Conservation (phyloP, 2,329 filamentous ascomycete species). For the Bipolaris gigantea region DNA sequence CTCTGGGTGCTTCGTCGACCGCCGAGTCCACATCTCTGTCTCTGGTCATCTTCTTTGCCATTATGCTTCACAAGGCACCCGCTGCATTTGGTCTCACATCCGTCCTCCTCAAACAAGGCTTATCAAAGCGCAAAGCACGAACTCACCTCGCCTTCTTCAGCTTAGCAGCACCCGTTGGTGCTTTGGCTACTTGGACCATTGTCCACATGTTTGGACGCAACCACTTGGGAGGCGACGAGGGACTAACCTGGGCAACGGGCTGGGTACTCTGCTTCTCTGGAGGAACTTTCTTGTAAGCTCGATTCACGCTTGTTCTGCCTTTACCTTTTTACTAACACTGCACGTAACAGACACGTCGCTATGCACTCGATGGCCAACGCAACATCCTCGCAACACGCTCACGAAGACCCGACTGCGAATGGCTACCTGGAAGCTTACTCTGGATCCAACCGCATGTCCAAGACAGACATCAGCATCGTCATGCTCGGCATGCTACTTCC, state of each 20-base stretch:
- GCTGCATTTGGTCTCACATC: conserved; percentile 94
- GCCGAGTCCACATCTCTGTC: conserved; percentile 67
- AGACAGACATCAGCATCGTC: conserved; percentile 61
- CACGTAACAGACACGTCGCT: conserved; percentile 74
- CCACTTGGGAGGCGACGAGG: conserved; percentile 59
- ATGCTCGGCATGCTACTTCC: conserved; percentile 78
- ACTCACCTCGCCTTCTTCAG: conserved; percentile 90
- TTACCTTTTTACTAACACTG: not conserved
- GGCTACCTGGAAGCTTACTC: conserved; percentile 58
- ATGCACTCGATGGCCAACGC: conserved; percentile 98
- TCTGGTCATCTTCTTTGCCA: conserved; percentile 90
- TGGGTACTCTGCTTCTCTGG: conserved; percentile 93
- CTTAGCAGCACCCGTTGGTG: conserved; percentile 83
- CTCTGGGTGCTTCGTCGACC: conserved; percentile 80
- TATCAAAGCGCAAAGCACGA: conserved; percentile 82
- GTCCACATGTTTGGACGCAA: conserved; percentile 72
- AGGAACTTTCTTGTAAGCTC: conserved; percentile 86
- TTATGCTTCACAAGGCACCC: conserved; percentile 96
- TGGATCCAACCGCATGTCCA: conserved; percentile 54
- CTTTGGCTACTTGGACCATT: conserved; percentile 78
- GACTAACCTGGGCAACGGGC: conserved; percentile 84
- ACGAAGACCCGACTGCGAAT: conserved; percentile 46
- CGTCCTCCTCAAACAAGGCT: conserved; percentile 83
- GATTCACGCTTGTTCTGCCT: conserved; percentile 15
- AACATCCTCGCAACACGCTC: conserved; percentile 35